phyloP scores from a whole-genome alignment of 495 filamentous ascomycete genomes.

The Penicillium soppii region DNA sequence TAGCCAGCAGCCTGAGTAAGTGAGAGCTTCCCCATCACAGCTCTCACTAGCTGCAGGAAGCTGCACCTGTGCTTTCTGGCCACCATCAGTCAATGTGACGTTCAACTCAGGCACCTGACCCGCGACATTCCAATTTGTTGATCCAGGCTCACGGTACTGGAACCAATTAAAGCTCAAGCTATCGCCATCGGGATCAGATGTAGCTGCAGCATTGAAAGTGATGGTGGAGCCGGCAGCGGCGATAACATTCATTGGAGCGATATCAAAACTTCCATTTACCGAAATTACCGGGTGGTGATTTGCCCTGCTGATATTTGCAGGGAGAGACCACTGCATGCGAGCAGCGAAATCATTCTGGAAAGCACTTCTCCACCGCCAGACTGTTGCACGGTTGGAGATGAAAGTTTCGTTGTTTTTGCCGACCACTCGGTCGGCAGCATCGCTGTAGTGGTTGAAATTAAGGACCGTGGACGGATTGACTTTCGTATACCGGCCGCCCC shows the following conservation, averaged over 20 bases:
- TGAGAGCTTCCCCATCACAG: background rate
- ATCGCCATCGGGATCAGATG: constrained; percentile 43
- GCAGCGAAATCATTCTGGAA: constrained; percentile 52
- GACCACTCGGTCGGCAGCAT: constrained; percentile 39
- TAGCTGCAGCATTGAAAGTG: constrained; percentile 38
- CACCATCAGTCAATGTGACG: constrained; percentile 23
- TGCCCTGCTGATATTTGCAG: constrained; percentile 20
- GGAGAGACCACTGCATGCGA: constrained; percentile 48
- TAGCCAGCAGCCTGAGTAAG: constrained; percentile 24
- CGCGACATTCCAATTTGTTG: constrained; percentile 39
- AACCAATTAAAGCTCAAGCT: constrained; percentile 45
- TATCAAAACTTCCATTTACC: constrained; percentile 35
- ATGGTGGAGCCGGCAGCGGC: constrained; percentile 34
- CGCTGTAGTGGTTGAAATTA: constrained; percentile 35
- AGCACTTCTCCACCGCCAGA: constrained; percentile 50
- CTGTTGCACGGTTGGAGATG: constrained; percentile 45
- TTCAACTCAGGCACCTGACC: constrained; percentile 35
- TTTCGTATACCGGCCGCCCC: constrained; percentile 45
- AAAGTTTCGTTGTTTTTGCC: constrained; percentile 36
- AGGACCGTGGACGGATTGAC: constrained; percentile 19
- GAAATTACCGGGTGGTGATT: constrained; percentile 45
- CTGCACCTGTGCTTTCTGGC: constrained; percentile 24
- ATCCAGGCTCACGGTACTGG: constrained; percentile 44
- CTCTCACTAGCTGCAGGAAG: constrained; percentile 28
- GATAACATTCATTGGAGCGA: constrained; percentile 31